Base-by-base conservation (phyloP, 1,284 basidiomycete genomes). In the Rhodotorula sp. region DNA sequence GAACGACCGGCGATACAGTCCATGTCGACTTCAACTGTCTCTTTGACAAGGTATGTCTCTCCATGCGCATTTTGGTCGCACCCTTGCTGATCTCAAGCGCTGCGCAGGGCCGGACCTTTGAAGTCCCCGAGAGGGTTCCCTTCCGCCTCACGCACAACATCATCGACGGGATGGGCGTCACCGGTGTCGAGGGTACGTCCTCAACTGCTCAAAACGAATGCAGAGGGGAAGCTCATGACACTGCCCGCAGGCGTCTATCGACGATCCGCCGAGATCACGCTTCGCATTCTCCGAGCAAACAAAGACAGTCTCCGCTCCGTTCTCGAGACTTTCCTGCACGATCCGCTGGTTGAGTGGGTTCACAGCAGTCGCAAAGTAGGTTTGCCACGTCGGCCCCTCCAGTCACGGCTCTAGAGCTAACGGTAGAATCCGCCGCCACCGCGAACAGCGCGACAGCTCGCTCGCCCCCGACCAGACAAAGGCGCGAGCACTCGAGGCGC, bases 1-100 rank as follows among this genome's bases (percentile, higher is more conserved):
- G 85, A 3, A 89, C 88, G 69, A 90, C 89, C 0, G 97, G 97
- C 5, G 95, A 97, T 79, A 88, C 91, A 3, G 90, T 99, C 3
- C 97, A 99, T 77, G 95, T 99, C 61, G 97, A 99, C 81, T 93
- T 99, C 78, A 98, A 99, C 80, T 98, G 95, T 82, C 84, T 99
- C 18, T 99, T 99, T 78, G 97, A 99, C 77, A 95, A 93, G 85
- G 73, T 70, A 3, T 15, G 68, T 4, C 26, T 47, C 8, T 8
- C 16, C 48, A 8, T 12, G 4, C 16, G 5, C 16, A 6, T 34
- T 15, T 14, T 15, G n/a, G 18, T 26, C 0, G 5, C 14, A 58
- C 10, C 10, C 31, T 26, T 26, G 28, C 49, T 16, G 6, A 14
- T 12, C 21, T 28, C 45, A 54, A 8, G 5, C 10, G 18, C 15